Base-by-base conservation (phyloP, 2,329 filamentous ascomycete genomes). In the Rasamsonia emersonii region DNA sequence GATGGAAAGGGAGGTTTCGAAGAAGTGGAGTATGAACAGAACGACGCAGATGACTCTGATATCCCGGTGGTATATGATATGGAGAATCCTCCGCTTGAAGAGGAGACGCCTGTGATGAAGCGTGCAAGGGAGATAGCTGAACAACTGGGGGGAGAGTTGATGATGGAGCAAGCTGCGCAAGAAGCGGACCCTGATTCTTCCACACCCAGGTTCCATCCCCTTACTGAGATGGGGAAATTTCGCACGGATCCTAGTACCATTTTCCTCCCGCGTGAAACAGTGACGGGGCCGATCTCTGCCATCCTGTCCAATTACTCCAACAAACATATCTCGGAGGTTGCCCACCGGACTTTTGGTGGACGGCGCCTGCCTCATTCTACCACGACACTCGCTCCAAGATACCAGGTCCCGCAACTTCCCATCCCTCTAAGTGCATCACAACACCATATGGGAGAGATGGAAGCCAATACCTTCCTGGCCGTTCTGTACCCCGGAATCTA, bases 271-370 rank as follows among this genome's bases (percentile, higher is more conserved):
- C 72, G 75, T 41, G 64, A 69, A n/a, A 67, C 73, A 3, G 70
- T 95, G 24, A 70, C 82, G 6, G 63, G 71, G 3, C 86, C 86
- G 0, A 77, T 93, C 11, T 68, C 74, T 2, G 59, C 72, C 4
- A 67, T 94, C 2, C 67, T 96, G 2, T 68, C 69, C 9, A 67
- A 79, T 34, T 74, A 77, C 33, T 74, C 85, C 36, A 74, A 78
- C 25, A 81, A 77, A 35, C 91, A 98, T 51, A 66, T 96, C 18
- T 68, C 70, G 19, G 71, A 80, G 35, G 71, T 81, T 1, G 83
- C 88, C 1, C 75, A 84, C 43, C 72, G 68, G 25, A 69, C 75
- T 1, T 89, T 94, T 52, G 89, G 88, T 25, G 89, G 89, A 0
- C 60, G 61, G 3, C 75, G 78, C 0, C 64, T 96, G 10, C 88